Percentiles rank a stretch among this genome's conserved stretches.
Conservation (phyloP, 306 rosid species). For the Fagus crenata region DNA sequence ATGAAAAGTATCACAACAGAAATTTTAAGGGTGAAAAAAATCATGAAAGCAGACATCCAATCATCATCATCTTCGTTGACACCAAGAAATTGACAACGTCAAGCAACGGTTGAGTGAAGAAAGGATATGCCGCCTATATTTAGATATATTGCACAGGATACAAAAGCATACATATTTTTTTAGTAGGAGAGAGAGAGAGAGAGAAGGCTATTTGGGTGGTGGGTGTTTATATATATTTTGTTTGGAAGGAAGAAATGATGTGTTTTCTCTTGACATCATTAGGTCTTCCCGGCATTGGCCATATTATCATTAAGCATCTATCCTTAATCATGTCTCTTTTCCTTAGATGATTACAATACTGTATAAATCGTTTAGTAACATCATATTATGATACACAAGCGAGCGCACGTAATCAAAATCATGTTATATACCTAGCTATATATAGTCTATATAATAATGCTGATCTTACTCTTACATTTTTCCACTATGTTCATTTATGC, state of each 20-base stretch:
- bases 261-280: constrained; percentile 34
- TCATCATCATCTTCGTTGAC: constrained; percentile 36
- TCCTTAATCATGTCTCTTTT: not conserved
- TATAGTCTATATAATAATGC: too few relatives aligned
- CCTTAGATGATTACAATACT: not conserved
- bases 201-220: not conserved
- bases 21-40: not conserved
- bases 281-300: constrained; percentile 26
- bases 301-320: constrained; percentile 19
- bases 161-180: not conserved
- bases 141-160: not conserved
- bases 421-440: not conserved
- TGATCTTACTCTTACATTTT: too few relatives aligned
- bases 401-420: not conserved
- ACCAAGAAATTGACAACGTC: constrained; percentile 30
- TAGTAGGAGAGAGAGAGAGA: not conserved
- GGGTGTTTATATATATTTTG: not conserved
- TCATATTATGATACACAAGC: not conserved
- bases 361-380: not conserved
- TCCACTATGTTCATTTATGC: too few relatives aligned
- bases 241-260: constrained; percentile 24
- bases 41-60: constrained; percentile 24
- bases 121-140: constrained; percentile 16
- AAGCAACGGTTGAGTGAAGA: constrained; percentile 32
- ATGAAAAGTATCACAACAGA: constrained; percentile 1